A percentile compares a stretch with the other conserved stretches of the same genome.
phyloP scores from a whole-genome alignment of 352 stramenopile species.

The Pythium volutum region DNA sequence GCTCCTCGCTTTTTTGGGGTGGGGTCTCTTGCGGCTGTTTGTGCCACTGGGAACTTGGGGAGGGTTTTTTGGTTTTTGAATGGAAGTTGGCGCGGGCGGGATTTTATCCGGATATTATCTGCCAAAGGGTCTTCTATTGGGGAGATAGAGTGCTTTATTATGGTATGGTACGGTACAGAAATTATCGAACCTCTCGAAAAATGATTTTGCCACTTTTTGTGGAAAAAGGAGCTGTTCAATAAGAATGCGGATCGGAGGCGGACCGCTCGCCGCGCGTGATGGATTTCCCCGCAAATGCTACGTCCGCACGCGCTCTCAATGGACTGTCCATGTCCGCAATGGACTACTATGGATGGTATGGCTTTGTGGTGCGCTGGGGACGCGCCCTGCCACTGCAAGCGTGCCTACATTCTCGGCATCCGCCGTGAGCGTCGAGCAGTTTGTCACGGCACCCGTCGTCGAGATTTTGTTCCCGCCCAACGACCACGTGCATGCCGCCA shows the following conservation, averaged over 20 bases:
- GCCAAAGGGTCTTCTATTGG: conserved; percentile 8
- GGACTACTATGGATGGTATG: background rate
- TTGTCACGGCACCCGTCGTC: conserved; percentile 15
- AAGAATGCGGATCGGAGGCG: background rate
- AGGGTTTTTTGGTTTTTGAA: conserved; percentile 13
- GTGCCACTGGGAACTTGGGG: background rate
- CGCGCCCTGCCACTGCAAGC: background rate
- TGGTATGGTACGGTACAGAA: background rate
- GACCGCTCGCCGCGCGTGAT: background rate
- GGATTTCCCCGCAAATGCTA: background rate
- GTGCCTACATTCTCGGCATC: background rate
- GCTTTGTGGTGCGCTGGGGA: background rate
- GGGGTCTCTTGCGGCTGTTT: background rate
- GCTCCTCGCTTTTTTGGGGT: background rate
- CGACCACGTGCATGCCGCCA: conserved; percentile 38
- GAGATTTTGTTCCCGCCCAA: conserved; percentile 64
- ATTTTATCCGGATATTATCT: conserved; percentile 23
- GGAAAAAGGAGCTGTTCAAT: background rate
- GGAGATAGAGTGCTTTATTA: background rate
- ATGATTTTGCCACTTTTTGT: background rate
- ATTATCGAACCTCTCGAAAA: conserved; percentile 12
- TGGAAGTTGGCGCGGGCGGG: conserved; percentile 10
- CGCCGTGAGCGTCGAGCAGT: background rate
- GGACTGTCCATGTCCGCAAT: background rate
- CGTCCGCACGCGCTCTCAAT: background rate